Conservation (phyloP, 2,329 filamentous ascomycete species). For the Didymella pomorum region DNA sequence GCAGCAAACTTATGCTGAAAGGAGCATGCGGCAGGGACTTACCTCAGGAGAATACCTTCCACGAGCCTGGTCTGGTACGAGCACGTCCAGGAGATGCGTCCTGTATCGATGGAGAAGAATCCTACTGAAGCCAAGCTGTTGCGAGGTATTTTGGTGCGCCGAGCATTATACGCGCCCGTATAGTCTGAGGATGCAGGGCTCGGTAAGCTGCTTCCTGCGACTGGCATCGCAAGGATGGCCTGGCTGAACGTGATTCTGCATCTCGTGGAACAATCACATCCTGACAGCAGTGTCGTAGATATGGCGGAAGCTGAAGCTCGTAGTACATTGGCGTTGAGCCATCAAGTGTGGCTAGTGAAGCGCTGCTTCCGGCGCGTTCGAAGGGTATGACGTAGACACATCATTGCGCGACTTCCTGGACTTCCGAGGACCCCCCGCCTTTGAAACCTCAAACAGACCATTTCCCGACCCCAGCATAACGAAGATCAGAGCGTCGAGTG, state of each 20-base stretch:
- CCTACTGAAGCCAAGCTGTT: not conserved
- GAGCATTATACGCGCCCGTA: not conserved
- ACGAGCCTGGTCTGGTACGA: not conserved
- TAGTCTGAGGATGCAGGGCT: not conserved
- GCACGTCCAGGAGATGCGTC: not conserved
- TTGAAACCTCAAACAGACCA: conserved; percentile 29
- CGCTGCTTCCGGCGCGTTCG: conserved; percentile 26
- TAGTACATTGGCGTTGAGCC: conserved; percentile 2
- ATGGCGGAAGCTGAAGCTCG: not conserved
- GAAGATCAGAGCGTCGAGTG: conserved; percentile 20
- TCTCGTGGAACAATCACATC: not conserved
- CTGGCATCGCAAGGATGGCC: not conserved
- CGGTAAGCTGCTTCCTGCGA: too few species aligned
- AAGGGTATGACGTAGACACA: conserved; percentile 33
- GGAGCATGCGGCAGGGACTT: not conserved
- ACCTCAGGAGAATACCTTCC: not conserved
- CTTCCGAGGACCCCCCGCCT: conserved; percentile 27
- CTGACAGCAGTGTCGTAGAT: not conserved
- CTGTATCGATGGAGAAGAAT: not conserved
- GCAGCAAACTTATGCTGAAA: not conserved
- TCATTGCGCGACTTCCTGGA: conserved; percentile 22
- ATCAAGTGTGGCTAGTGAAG: conserved; percentile 19
- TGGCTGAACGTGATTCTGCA: not conserved
- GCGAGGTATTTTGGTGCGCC: not conserved
- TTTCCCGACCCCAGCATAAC: conserved; percentile 26